Percentiles rank a stretch among this genome's conserved stretches.
phyloP scores from a whole-genome alignment of 495 filamentous ascomycete species.

The Chaetomium tenue region DNA sequence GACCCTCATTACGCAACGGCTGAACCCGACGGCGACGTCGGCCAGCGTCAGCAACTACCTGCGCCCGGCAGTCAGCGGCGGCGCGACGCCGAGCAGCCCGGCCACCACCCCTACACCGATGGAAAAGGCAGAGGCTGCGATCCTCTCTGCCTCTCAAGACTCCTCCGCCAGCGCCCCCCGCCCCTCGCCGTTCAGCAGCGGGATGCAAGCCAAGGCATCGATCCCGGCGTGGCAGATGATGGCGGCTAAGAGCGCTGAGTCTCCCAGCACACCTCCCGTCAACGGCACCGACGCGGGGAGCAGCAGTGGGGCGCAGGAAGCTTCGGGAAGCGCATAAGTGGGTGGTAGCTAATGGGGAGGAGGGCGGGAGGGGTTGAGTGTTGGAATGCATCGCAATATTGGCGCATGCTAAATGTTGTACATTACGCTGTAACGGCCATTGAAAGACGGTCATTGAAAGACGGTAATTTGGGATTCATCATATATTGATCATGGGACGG shows the following conservation, averaged over 20 bases:
- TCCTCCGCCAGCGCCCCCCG: slow-evolving; percentile 34
- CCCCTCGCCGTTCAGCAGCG: slow-evolving; percentile 41
- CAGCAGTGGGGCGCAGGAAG: slow-evolving; percentile 29
- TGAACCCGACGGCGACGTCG: slow-evolving; percentile 53
- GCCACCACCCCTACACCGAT: slow-evolving; percentile 35
- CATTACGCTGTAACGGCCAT: slow-evolving; percentile 6
- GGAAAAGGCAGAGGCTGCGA: slow-evolving; percentile 25
- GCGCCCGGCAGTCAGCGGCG: slow-evolving; percentile 39
- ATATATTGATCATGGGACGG: neutral
- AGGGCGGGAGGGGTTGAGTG: neutral
- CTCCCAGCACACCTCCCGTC: slow-evolving; percentile 34
- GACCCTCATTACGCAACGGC: slow-evolving; percentile 75
- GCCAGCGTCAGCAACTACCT: slow-evolving; percentile 39
- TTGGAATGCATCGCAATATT: neutral
- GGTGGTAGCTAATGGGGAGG: neutral
- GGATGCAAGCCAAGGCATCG: slow-evolving; percentile 56
- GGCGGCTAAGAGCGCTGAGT: slow-evolving; percentile 52
- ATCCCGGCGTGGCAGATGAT: slow-evolving; percentile 92
- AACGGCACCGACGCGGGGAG: slow-evolving; percentile 29
- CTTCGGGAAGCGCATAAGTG: slow-evolving; percentile 27
- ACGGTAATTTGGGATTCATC: neutral
- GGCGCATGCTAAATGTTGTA: neutral
- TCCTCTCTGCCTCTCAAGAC: slow-evolving; percentile 36
- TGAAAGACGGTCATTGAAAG: neutral
- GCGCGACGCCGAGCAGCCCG: slow-evolving; percentile 28